Conservation (phyloP, 148 eudicot species). For the Tetragonia tetragonoides region DNA sequence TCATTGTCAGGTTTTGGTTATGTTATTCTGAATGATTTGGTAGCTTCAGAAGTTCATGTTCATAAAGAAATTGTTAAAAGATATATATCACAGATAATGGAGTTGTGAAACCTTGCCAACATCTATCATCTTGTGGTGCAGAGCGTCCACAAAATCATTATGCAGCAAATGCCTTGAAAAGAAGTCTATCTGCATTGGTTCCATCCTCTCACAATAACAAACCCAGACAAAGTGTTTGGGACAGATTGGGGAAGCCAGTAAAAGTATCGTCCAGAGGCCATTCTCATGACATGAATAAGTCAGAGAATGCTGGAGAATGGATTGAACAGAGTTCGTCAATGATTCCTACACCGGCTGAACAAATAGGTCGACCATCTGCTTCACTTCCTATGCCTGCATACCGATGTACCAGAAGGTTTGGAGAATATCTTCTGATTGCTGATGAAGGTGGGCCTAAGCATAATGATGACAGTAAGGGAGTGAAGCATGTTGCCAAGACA, state of each 20-base stretch:
- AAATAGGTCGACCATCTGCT: neutral
- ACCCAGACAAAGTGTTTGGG: conserved; percentile 25
- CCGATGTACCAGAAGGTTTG: neutral
- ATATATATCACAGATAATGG: neutral
- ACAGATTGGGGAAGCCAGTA: conserved; percentile 24
- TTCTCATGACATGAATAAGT: conserved; percentile 3
- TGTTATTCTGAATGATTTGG: neutral
- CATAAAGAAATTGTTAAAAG: neutral
- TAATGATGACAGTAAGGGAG: neutral
- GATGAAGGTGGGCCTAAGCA: neutral
- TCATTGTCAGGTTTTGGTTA: neutral
- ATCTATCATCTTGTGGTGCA: neutral
- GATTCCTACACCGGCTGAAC: neutral
- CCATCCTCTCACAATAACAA: conserved; percentile 15
- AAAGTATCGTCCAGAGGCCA: conserved; percentile 6
- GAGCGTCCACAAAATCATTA: neutral
- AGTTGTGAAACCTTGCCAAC: neutral
- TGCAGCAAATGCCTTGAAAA: neutral
- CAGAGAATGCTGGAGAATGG: neutral
- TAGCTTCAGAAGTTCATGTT: conserved; percentile 1
- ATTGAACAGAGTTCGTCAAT: neutral
- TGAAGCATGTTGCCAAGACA: neutral
- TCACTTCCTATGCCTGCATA: neutral
- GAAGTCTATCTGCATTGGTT: neutral
- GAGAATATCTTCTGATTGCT: conserved; percentile 5